These are phyloP conservation scores for Murraya koenigii DNA, from an alignment of 345 rosid genomes.

Conservation along the genomic window DNA sequence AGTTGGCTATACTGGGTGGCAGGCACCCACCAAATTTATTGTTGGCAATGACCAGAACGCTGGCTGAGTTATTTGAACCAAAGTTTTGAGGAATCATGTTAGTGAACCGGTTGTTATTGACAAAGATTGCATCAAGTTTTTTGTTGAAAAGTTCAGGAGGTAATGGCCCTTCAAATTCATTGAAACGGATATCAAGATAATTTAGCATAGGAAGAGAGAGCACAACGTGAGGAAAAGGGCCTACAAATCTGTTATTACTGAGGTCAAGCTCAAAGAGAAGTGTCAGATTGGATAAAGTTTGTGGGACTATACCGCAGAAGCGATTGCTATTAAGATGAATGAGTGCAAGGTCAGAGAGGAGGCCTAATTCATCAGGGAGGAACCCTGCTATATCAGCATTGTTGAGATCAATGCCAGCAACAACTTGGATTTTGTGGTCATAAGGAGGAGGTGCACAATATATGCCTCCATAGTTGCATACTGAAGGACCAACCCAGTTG, in stretches of 20 bases:
- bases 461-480: constrained; percentile 66
- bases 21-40: constrained; percentile 76
- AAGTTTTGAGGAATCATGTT: constrained; percentile 40
- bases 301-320: constrained; percentile 83
- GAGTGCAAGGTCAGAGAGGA: constrained; percentile 69
- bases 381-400: constrained; percentile 72
- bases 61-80: constrained; percentile 42
- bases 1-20: constrained; percentile 65
- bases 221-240: constrained; percentile 66
- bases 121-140: constrained; percentile 73
- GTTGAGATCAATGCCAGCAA: constrained; percentile 79
- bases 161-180: constrained; percentile 83
- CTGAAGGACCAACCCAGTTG: constrained; percentile 73
- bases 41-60: constrained; percentile 80
- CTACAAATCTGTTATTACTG: constrained; percentile 87
- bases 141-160: constrained; percentile 66
- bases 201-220: constrained; percentile 61
- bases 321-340: constrained; percentile 81
- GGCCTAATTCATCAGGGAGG: constrained; percentile 74
- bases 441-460: constrained; percentile 57
- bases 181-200: constrained; percentile 73
- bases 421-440: constrained; percentile 47
- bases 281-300: constrained; percentile 50
- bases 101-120: constrained; percentile 69
- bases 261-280: constrained; percentile 80